phyloP scores from a whole-genome alignment of 176 grass and related monocot genomes.

The maize (Zea mays) region DNA sequence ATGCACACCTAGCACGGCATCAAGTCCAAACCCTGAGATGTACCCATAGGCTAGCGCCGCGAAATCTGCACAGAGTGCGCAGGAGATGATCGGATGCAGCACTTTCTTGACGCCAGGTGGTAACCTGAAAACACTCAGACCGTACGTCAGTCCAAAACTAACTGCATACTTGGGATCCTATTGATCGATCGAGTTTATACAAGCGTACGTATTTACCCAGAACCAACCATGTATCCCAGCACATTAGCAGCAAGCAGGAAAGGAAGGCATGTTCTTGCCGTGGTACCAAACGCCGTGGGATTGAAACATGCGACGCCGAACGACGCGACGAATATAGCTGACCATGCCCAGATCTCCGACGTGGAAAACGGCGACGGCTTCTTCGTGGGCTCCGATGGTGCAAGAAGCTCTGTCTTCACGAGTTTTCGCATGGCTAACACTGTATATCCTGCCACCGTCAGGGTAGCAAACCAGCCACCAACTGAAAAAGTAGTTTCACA shows the following conservation, averaged over 20 bases:
- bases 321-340: constrained; percentile 53
- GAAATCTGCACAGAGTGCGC: constrained; percentile 70
- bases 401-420: constrained; percentile 73
- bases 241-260: constrained; percentile 84
- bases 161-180: constrained; percentile 23
- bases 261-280: constrained; percentile 73
- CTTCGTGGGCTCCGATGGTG: constrained; percentile 73
- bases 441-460: constrained; percentile 73
- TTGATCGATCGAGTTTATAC: constrained; percentile 13
- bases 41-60: constrained; percentile 62
- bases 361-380: constrained; percentile 67
- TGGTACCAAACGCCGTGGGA: constrained; percentile 64
- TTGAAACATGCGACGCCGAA: constrained; percentile 57
- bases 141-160: too few relatives aligned
- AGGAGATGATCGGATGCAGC: constrained; percentile 86
- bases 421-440: constrained; percentile 68
- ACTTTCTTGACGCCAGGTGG: constrained; percentile 66
- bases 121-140: constrained; percentile 58
- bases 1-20: constrained; percentile 85
- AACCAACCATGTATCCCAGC: constrained; percentile 91
- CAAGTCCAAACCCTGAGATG: constrained; percentile 52
- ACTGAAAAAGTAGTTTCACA: constrained; percentile 33
- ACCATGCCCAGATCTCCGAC: constrained; percentile 60
- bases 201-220: constrained; percentile 73
- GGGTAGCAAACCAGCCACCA: constrained; percentile 78